Percentiles rank a stretch among this genome's conserved stretches.
Evolutionary conservation across 129 eudicot genomes (phyloP).

Genomic region (Arctium lappa): DNA sequence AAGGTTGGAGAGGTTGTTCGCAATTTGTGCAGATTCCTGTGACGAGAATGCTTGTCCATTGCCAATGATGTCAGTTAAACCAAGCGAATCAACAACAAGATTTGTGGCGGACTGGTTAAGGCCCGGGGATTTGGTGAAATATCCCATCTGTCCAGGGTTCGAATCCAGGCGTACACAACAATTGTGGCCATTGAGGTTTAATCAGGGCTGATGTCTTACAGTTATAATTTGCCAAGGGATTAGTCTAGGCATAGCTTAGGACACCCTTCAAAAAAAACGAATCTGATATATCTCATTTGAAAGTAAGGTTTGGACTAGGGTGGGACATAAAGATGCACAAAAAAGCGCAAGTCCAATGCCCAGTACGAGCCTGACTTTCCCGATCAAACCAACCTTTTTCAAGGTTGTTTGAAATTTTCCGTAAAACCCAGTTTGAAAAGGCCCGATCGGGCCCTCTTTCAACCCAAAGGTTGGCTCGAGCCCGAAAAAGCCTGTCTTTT

Average conservation of each 20-base stretch:
- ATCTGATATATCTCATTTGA: background rate
- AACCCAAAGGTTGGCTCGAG: background rate
- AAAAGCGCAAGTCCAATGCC: background rate
- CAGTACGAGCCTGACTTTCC: background rate
- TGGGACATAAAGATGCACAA: background rate
- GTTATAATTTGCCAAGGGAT: no score
- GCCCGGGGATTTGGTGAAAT: no score
- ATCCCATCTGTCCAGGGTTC: no score
- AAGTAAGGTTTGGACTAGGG: background rate
- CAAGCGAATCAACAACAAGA: background rate
- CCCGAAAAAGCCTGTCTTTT: background rate
- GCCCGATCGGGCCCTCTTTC: background rate
- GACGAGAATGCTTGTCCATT: constrained; percentile 61
- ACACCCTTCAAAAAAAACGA: background rate
- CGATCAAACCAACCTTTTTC: background rate
- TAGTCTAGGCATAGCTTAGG: no score
- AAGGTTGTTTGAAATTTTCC: background rate
- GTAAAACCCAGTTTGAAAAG: no score
- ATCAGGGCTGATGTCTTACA: no score
- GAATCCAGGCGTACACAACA: no score
- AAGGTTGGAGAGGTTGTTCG: constrained; percentile 70
- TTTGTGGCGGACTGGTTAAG: no score
- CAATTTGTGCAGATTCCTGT: constrained; percentile 75
- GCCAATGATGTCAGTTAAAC: background rate
- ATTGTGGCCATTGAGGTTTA: no score